phyloP scores from a whole-genome alignment of 768 basidiomycete species.

The Lactifluus subvellereus region DNA sequence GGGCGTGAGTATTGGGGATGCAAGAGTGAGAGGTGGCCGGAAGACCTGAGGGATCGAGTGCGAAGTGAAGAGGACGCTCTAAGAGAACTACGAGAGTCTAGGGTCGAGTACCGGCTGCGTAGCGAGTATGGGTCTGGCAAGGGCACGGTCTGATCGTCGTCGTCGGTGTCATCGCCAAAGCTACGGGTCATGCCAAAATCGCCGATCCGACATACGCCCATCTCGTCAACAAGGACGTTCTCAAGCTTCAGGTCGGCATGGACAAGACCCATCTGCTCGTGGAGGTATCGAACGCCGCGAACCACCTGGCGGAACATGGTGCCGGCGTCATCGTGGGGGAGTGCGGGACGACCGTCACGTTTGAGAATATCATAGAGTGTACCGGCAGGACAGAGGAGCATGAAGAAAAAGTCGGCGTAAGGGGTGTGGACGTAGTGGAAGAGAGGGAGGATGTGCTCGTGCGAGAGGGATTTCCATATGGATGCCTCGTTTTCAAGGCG shows the following conservation, averaged over 20 bases:
- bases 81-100: not conserved
- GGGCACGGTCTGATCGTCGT: not conserved
- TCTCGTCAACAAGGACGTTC: conserved; percentile 89
- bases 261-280: conserved; percentile 67
- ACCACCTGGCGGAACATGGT: conserved; percentile 86
- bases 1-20: conserved; percentile 36
- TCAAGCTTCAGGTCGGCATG: conserved; percentile 97
- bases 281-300: conserved; percentile 75
- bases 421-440: conserved; percentile 55
- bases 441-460: conserved; percentile 84
- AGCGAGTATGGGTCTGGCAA: not conserved
- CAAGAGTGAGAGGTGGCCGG: conserved; percentile 33
- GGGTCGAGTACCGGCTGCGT: not conserved
- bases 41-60: conserved; percentile 9
- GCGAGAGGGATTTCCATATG: conserved; percentile 70
- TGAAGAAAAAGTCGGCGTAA: conserved; percentile 75
- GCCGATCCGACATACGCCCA: conserved; percentile 75
- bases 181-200: conserved; percentile 80
- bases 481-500: conserved; percentile 64
- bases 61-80: conserved; percentile 3
- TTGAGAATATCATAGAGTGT: conserved; percentile 80
- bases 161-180: conserved; percentile 42
- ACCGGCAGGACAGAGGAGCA: conserved; percentile 76
- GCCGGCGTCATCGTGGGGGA: conserved; percentile 73
- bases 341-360: conserved; percentile 57